Evolutionary conservation across 1,284 basidiomycete genomes (phyloP).

Genomic region (Puccinia coronata): DNA sequence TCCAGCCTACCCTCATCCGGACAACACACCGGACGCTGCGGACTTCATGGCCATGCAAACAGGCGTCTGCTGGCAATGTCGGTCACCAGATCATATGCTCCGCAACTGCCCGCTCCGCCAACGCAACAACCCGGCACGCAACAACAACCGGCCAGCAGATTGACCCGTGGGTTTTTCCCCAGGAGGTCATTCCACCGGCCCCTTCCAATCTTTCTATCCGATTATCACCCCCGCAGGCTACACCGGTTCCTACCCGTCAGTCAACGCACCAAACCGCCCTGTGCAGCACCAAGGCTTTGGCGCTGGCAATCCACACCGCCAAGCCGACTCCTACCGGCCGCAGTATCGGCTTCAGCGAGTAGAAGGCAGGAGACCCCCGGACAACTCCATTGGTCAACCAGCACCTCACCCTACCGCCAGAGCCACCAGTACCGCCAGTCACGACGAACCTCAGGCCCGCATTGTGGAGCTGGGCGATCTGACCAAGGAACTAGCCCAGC

Average conservation of each 20-base stretch:
- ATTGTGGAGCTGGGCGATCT: not conserved
- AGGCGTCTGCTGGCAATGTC: not conserved
- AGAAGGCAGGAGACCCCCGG: not conserved
- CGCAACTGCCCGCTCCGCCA: not conserved
- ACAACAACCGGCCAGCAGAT: not conserved
- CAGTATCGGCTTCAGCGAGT: not conserved
- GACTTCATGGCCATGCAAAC: not conserved
- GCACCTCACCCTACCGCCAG: not conserved
- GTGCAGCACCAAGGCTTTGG: not conserved
- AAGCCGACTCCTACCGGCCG: not conserved
- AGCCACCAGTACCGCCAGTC: too few species aligned
- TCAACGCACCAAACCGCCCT: not conserved
- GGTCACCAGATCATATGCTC: not conserved
- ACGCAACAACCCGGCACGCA: not conserved
- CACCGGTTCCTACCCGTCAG: not conserved
- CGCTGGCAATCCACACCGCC: not conserved
- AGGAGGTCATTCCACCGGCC: not conserved
- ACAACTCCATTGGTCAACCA: not conserved
- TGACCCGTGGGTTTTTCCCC: too few species aligned
- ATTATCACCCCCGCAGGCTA: not conserved
- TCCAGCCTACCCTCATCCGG: not conserved
- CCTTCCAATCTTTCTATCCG: conserved; percentile 2
- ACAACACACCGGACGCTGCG: not conserved
- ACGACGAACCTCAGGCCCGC: not conserved
- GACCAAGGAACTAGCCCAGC: not conserved